Conservation (phyloP, 1,284 basidiomycete species). For the Cerioporus squamosus region DNA sequence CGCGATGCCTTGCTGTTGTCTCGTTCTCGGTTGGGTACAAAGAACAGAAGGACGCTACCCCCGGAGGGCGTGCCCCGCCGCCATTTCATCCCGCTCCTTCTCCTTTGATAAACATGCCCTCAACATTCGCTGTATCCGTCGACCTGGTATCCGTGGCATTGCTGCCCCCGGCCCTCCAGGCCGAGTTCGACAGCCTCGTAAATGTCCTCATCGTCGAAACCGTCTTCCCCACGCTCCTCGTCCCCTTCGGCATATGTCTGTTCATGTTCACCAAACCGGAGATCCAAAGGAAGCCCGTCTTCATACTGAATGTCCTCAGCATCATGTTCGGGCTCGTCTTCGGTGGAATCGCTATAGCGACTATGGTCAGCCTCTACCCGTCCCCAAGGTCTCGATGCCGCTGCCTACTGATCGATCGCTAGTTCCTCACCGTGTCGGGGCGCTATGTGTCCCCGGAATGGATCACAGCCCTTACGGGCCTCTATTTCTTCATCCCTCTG, state of each 20-base stretch:
- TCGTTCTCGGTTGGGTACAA: not conserved
- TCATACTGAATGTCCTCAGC: constrained; percentile 29
- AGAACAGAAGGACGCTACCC: not conserved
- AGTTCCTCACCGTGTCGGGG: not conserved
- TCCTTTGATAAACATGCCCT: too few relatives aligned
- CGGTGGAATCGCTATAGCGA: constrained; percentile 7
- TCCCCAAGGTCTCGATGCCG: not conserved
- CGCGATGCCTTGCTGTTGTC: not conserved
- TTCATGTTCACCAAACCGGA: constrained; percentile 28
- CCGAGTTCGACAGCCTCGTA: not conserved
- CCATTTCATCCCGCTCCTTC: too few relatives aligned
- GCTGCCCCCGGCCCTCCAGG: too few relatives aligned
- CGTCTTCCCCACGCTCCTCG: constrained; percentile 15
- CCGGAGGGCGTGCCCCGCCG: too few relatives aligned
- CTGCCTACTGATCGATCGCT: not conserved
- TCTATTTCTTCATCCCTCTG: not conserved
- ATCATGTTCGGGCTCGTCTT: constrained; percentile 18
- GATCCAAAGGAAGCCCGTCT: constrained; percentile 28
- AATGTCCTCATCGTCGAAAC: constrained; percentile 19
- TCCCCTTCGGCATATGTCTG: constrained; percentile 26
- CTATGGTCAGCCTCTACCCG: not conserved
- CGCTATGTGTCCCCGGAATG: not conserved
- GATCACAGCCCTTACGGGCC: not conserved
- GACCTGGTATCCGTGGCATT: too few relatives aligned
- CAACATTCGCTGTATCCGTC: too few relatives aligned